Base-by-base conservation (phyloP, 2,329 filamentous ascomycete species). In the Fusarium sarcochroum region DNA sequence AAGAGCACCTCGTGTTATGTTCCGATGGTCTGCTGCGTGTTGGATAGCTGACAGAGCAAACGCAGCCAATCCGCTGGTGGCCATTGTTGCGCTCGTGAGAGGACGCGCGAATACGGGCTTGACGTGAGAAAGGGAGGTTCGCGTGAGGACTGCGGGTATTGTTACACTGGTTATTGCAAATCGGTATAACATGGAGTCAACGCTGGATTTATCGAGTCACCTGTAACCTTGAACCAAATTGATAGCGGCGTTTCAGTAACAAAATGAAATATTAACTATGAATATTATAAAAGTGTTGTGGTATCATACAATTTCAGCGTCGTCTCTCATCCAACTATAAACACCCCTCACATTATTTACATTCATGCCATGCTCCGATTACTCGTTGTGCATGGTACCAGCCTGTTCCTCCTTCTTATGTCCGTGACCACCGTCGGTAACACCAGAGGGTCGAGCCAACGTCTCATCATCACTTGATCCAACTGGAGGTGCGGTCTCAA, bases 401-500 rank as follows among this genome's bases (percentile, higher is more conserved):
- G 59, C 30, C 7, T 57, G 14, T 38, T 68, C 70, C 14, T 73
- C 63, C 51, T 73, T 73, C 9, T 48, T 63, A 5, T 30, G 20
- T 14, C 23, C 59, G 11, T 40, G 9, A 6, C 45, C 47, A 13
- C 44, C 60, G 17, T 70, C 69, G 15, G 54, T 53, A 0, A 60
- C 30, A 7, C 46, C 68, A 3, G 59, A 63, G 5, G 41, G 47
- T 8, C 59, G 50, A 4, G 62, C 65, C 25, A 71, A 42, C 1
- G 51, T 63, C 38, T 73, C 71, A 1, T 73, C 69, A 3, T 73
- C 71, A 9, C 71, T 73, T 0, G 52, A 50, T 1, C 17, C 44
- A 2, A 6, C 45, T 1, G 45, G 47, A 1, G 34, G 53, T 7
- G 62, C 73, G 4, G 68, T 57, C 41, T 80, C 79, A 2, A 81